Evolutionary conservation across 148 eudicot genomes (phyloP).

Genomic region (Camellia japonica): DNA sequence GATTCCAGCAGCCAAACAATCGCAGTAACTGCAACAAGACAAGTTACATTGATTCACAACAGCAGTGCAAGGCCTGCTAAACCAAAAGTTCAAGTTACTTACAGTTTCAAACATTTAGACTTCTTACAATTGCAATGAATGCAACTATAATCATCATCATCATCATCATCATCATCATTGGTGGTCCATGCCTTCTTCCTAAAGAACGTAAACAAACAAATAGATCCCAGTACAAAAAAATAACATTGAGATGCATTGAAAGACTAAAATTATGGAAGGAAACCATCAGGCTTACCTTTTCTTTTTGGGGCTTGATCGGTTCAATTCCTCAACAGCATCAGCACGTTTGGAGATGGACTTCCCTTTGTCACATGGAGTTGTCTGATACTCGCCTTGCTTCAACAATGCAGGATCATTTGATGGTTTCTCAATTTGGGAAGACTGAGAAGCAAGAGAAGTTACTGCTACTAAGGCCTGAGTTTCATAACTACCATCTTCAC

Average conservation of each 20-base stretch:
- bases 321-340: constrained; percentile 28
- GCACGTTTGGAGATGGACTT: constrained; percentile 29
- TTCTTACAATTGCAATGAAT: constrained; percentile 89
- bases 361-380: constrained; percentile 40
- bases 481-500: constrained; percentile 29
- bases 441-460: constrained; percentile 26
- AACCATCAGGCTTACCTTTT: constrained; percentile 48
- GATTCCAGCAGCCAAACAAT: constrained; percentile 92
- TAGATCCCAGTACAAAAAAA: background rate
- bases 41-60: constrained; percentile 6
- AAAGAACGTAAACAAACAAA: constrained; percentile 17
- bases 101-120: constrained; percentile 90
- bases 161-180: constrained; percentile 51
- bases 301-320: constrained; percentile 50
- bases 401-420: constrained; percentile 19
- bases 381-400: constrained; percentile 25
- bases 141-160: constrained; percentile 49
- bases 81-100: constrained; percentile 28
- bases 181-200: constrained; percentile 45
- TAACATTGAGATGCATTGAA: background rate
- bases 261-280: background rate
- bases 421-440: constrained; percentile 23
- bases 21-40: constrained; percentile 71
- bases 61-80: background rate
- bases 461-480: constrained; percentile 20